Percentiles rank a stretch among this genome's conserved stretches.
Evolutionary conservation across 441 rosid species (phyloP).

Genomic region (Gossypium aridum): DNA sequence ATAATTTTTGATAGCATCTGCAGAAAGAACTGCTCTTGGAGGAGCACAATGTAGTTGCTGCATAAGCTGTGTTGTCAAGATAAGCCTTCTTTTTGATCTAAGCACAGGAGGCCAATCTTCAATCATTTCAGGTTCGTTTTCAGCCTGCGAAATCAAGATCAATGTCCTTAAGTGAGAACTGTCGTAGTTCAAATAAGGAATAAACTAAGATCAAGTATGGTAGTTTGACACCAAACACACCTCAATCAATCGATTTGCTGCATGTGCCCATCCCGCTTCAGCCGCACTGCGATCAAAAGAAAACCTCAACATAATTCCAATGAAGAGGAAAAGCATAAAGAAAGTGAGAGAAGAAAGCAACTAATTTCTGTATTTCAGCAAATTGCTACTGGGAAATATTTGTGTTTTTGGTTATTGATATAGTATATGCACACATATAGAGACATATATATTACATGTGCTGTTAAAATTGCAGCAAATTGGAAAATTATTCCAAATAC

Average conservation of each 20-base stretch:
- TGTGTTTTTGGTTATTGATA: not conserved
- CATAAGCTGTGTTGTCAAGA: conserved; percentile 70
- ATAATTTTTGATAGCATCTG: conserved; percentile 39
- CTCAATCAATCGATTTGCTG: conserved; percentile 58
- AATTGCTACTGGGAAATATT: not conserved
- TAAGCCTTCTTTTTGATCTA: conserved; percentile 68
- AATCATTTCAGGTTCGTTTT: conserved; percentile 36
- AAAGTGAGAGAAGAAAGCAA: not conserved
- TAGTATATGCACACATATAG: not conserved
- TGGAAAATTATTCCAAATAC: conserved; percentile 26
- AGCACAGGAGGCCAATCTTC: conserved; percentile 35
- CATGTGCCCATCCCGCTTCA: conserved; percentile 68
- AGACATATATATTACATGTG: not conserved
- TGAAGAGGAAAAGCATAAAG: not conserved
- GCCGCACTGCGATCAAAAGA: conserved; percentile 47
- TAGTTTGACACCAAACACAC: conserved; percentile 31
- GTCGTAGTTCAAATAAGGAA: not conserved
- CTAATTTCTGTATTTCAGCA: not conserved
- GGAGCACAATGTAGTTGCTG: conserved; percentile 65
- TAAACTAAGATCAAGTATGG: not conserved
- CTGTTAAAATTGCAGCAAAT: not conserved
- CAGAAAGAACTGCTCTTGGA: conserved; percentile 32
- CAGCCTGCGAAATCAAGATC: conserved; percentile 43
- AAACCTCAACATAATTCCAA: conserved; percentile 12
- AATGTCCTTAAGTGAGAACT: conserved; percentile 14